phyloP scores from a whole-genome alignment of 208 protist species.

The Crithidia fasciculata region DNA sequence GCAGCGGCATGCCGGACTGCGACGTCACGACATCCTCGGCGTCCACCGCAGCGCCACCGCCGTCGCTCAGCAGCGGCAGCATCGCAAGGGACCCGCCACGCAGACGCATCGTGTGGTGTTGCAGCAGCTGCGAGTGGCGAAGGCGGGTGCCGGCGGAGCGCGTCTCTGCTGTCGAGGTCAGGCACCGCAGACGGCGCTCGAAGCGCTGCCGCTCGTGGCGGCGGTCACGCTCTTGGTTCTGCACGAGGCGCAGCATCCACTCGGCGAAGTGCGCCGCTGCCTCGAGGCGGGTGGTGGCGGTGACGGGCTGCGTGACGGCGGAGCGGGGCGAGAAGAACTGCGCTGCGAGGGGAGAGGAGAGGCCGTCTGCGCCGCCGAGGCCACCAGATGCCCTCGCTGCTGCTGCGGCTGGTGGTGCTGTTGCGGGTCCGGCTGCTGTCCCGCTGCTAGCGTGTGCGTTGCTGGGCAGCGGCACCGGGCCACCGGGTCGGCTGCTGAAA shows the following conservation, averaged over 20 bases:
- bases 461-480: conserved; percentile 11
- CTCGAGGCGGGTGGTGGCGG: conserved; percentile 23
- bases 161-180: conserved; percentile 13
- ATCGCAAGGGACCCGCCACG: conserved; percentile 16
- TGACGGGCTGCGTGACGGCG: conserved; percentile 14
- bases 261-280: conserved; percentile 55
- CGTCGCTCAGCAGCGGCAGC: conserved; percentile 3
- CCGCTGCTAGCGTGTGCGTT: neutral
- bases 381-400: neutral
- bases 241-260: conserved; percentile 59
- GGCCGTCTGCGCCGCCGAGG: neutral
- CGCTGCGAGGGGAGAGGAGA: conserved; percentile 2
- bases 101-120: conserved; percentile 26
- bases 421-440: no score
- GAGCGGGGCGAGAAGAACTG: conserved; percentile 10
- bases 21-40: conserved; percentile 17
- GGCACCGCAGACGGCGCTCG: conserved; percentile 12
- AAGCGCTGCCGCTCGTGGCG: conserved; percentile 32
- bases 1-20: conserved; percentile 8
- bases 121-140: conserved; percentile 19
- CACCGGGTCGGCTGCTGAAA: conserved; percentile 7
- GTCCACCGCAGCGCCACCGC: neutral
- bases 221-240: conserved; percentile 38
- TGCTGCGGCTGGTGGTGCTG: neutral
- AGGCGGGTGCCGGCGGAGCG: conserved; percentile 7